Evolutionary conservation across 179 eudicot genomes (phyloP).

Genomic region (Silene noctiflora): DNA sequence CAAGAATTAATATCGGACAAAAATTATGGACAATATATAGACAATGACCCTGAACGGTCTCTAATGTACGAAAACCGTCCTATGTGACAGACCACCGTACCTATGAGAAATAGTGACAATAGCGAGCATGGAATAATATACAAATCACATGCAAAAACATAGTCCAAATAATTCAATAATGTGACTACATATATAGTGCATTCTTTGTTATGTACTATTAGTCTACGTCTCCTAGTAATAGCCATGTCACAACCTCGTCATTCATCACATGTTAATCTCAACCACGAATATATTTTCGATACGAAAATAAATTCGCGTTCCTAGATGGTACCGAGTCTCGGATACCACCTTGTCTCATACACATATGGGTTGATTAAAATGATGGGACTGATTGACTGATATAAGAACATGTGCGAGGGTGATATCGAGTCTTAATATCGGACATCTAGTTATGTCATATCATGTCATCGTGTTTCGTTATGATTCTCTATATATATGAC

Average conservation of each 20-base stretch:
- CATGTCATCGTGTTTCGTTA: no score
- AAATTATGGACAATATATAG: neutral
- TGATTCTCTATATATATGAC: no score
- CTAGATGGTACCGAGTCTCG: no score
- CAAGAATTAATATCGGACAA: no score
- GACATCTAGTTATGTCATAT: no score
- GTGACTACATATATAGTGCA: neutral
- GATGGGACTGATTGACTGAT: no score
- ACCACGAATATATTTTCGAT: neutral
- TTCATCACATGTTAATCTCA: conserved; percentile 12
- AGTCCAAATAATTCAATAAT: neutral
- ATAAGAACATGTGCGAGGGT: no score
- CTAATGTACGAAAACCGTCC: neutral
- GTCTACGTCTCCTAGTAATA: neutral
- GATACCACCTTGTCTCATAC: no score
- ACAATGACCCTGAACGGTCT: neutral
- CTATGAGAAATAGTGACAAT: neutral
- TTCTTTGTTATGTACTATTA: neutral
- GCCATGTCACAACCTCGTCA: conserved; percentile 5
- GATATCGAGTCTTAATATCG: no score
- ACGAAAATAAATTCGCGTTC: no score
- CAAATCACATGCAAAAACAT: neutral
- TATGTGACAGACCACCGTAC: neutral
- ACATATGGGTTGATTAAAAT: no score
- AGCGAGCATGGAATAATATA: neutral